Percentiles rank a stretch among this genome's conserved stretches.
Evolutionary conservation across 2,329 filamentous ascomycete genomes (phyloP).

Genomic region (Diplodia sapinea): DNA sequence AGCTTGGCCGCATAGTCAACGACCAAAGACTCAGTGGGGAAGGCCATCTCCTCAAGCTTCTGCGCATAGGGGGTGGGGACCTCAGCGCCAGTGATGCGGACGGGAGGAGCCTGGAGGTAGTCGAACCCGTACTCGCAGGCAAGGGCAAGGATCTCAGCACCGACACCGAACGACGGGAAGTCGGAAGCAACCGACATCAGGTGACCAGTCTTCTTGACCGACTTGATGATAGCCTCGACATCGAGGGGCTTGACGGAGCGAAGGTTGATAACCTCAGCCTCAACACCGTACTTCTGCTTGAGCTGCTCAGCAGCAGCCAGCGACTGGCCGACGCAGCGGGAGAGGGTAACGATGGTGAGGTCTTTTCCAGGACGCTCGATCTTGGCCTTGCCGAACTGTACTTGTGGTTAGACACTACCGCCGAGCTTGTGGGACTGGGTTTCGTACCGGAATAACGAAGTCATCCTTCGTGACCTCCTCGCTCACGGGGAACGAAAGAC

Average conservation of each 20-base stretch:
- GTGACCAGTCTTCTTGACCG: constrained; percentile 97
- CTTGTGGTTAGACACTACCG: constrained; percentile 4
- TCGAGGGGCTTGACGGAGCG: constrained; percentile 97
- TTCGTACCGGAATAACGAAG: constrained; percentile 79
- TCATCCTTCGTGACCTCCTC: constrained; percentile 94
- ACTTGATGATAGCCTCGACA: constrained; percentile 92
- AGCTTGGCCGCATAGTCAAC: constrained; percentile 88
- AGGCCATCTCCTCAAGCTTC: constrained; percentile 91
- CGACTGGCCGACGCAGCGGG: constrained; percentile 92
- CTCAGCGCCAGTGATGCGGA: constrained; percentile 94
- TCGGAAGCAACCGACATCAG: constrained; percentile 93
- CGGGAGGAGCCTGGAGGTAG: constrained; percentile 92
- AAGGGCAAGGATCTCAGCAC: constrained; percentile 89
- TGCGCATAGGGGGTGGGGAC: constrained; percentile 95
- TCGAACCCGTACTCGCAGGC: constrained; percentile 98
- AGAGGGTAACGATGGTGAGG: constrained; percentile 91
- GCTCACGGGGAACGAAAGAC: constrained; percentile 94
- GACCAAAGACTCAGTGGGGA: constrained; percentile 89
- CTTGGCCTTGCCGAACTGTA: constrained; percentile 92
- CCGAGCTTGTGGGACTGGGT: neutral
- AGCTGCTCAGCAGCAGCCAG: constrained; percentile 86
- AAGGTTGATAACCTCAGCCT: constrained; percentile 96
- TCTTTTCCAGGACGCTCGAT: constrained; percentile 96
- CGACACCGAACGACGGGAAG: constrained; percentile 93
- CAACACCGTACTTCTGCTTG: constrained; percentile 95